Base-by-base conservation (phyloP, 345 rosid species). In the Camelina neglecta region DNA sequence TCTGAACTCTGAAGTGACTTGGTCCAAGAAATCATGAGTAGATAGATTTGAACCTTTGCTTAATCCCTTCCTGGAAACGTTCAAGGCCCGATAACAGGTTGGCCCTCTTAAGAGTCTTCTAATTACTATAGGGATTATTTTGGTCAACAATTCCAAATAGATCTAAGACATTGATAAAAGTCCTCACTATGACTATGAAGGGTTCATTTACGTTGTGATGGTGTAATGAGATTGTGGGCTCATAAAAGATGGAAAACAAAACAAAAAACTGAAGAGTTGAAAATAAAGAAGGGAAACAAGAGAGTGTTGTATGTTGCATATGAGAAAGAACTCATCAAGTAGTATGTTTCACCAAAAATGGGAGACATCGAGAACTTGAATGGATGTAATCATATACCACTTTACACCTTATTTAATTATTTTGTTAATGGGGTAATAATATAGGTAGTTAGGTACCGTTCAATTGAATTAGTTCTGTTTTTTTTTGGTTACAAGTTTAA, bases 11-110 rank as follows among this genome's bases (percentile, higher is more conserved):
- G 13, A 0, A 29, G 53, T 55, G 60, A 16, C 15, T 63, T 62
- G 45, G 74, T 48, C 65, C 33, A 51, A 60, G 48, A 75, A 61
- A 60, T 50, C 31, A 69, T 57, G 39, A 60, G 33, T 61, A 31
- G 56, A 20, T 61, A 31, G 56, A 20, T 36, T 20, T 41, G 8
- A 35, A 66, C 39, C n/a, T 6, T 48, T 31, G 60, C 53, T 54
- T 53, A 23, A 36, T 35, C 24, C 26, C 20, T 61, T 61, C 77
- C 29, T 45, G 20, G 11, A 64, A 47, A 35, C 20, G 48, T 45
- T 56, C 33, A 62, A 72, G 42, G 44, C 68, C 60, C 49, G 4
- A 49, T 60, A 49, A 50, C 60, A 60, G 10, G 60, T 26, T 50
- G 20, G 60, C 39, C 67, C 67, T 35, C 49, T 31, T 45, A 31